Conservation (phyloP, 208 protist genomes). For the Leishmania lainsoni region DNA sequence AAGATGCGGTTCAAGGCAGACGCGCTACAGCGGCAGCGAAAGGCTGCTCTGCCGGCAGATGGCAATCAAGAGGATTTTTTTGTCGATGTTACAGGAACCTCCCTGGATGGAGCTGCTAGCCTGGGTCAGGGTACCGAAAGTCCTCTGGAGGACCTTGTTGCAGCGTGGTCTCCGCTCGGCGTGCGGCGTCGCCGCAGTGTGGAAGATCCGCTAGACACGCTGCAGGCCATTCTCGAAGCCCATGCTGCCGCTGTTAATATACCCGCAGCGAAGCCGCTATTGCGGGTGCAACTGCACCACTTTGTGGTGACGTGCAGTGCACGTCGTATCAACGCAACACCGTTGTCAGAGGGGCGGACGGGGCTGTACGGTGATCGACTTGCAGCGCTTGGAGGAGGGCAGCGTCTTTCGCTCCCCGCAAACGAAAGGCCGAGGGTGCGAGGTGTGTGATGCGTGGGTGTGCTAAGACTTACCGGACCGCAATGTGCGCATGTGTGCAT, state of each 20-base stretch:
- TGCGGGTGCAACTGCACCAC: constrained; percentile 68
- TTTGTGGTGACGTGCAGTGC: constrained; percentile 84
- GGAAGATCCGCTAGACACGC: constrained; percentile 61
- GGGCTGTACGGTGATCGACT: not conserved
- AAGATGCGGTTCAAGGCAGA: not conserved
- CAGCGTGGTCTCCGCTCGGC: constrained; percentile 32
- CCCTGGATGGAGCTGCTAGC: not conserved
- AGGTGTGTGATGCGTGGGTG: not conserved
- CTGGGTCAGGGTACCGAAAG: not conserved
- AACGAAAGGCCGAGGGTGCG: not conserved
- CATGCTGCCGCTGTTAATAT: not conserved
- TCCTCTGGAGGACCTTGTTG: constrained; percentile 1
- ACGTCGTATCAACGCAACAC: constrained; percentile 57
- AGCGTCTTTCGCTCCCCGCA: not conserved
- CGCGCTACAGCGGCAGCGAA: not conserved
- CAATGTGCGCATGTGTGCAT: too few species aligned
- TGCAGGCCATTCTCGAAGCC: constrained; percentile 45
- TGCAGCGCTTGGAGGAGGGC: not conserved
- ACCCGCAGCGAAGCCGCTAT: constrained; percentile 1
- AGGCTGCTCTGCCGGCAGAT: not conserved
- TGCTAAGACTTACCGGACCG: not conserved
- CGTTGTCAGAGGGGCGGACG: not conserved
- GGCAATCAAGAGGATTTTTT: not conserved
- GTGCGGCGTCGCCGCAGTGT: constrained; percentile 36
- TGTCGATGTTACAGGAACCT: constrained; percentile 1